Percentiles rank a stretch among this genome's conserved stretches.
Conservation (phyloP, 805 yeast genomes). For the Wickerhamiella sergipiensis region DNA sequence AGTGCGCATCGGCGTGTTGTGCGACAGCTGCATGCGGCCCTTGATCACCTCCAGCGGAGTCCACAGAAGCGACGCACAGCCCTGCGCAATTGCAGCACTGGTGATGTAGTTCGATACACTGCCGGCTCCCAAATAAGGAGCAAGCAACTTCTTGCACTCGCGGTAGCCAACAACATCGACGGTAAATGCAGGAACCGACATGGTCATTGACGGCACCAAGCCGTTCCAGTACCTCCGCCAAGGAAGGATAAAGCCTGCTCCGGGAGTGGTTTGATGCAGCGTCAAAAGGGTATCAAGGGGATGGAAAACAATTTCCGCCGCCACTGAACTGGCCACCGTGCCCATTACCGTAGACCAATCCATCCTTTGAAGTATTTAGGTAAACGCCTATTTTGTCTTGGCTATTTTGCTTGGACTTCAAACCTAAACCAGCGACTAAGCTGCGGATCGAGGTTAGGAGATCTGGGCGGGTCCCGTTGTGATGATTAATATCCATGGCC, state of each 20-base stretch:
- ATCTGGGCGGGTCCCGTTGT: no score
- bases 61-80: slow-evolving; percentile 23
- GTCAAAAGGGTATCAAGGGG: slow-evolving; percentile 29
- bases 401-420: background rate
- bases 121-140: slow-evolving; percentile 22
- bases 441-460: background rate
- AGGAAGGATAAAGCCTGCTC: slow-evolving; percentile 22
- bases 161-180: slow-evolving; percentile 25
- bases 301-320: slow-evolving; percentile 22
- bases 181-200: slow-evolving; percentile 28
- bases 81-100: slow-evolving; percentile 26
- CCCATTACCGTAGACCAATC: slow-evolving; percentile 4
- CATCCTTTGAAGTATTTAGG: background rate
- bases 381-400: background rate
- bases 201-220: slow-evolving; percentile 22
- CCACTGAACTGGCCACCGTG: slow-evolving; percentile 3
- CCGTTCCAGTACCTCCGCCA: slow-evolving; percentile 27
- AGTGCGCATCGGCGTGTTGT: background rate
- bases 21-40: slow-evolving; percentile 24
- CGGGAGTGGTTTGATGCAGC: slow-evolving; percentile 27
- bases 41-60: slow-evolving; percentile 30
- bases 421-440: background rate
- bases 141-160: slow-evolving; percentile 21
- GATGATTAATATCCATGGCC: no score
- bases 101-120: slow-evolving; percentile 19